Evolutionary conservation across 2,329 filamentous ascomycete species (phyloP), one percentile per base, ranked within the genome.

Genomic region (Trichoderma sp.): DNA sequence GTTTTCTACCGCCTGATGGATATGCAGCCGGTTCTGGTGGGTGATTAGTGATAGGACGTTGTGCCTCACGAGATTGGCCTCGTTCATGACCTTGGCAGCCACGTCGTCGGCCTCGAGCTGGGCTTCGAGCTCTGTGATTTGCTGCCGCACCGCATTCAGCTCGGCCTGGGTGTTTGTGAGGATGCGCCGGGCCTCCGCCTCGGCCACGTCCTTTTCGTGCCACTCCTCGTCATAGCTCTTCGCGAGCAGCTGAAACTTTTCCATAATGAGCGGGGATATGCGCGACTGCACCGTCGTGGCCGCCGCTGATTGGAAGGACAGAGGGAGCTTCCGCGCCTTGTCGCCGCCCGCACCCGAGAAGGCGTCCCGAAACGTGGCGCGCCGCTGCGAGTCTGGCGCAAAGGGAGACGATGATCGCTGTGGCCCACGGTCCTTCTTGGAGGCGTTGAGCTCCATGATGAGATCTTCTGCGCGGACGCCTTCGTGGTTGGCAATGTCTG

Each of bases 401-500:
- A 85, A 93, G 39, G 84, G 90, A 68, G 83, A 94, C 0, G 94
- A 97, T 0, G 94, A 97, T 7, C 91, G 85, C 70, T 92, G 88
- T 14, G 89, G 90, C 6, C 86, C 84, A 66, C 90, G 87, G 61
- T 90, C 86, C 71, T 91, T 88, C 79, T 89, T 85, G 1, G 85
- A 85, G 1, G 89, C 89, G 70, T 97, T 96, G 46, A 91, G 79
- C 70, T 90, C 85, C 76, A 91, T 90, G 73, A 97, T 93, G 64
- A 97, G 84, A 72, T 95, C 91, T 74, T 97, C 92, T 13, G 94
- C 94, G 1, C 92, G 92, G 71, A 97, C 86, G 32, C 94, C 93
- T 68, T 93, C 88, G 65, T 89, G 84, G 77, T 98, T 99, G 24
- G 88, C 85, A 66, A 98, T 90, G 75, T 97, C 90, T 0, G 93